phyloP scores from a whole-genome alignment of 257 asterid species.

The Primulina tabacum region DNA sequence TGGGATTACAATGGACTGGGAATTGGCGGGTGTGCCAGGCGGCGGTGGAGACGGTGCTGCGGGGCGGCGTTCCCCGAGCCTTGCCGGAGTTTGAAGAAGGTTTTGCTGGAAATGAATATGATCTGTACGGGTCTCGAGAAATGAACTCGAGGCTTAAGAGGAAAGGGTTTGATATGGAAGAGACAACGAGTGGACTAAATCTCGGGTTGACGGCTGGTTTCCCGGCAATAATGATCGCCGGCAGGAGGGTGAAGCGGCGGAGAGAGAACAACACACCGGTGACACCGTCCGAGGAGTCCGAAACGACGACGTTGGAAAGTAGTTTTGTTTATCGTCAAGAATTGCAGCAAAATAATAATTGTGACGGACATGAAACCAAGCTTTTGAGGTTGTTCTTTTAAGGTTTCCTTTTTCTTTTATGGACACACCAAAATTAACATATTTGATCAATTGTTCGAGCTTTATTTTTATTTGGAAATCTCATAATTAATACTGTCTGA shows the following conservation, averaged over 20 bases:
- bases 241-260: conserved; percentile 11
- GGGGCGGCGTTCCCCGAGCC: conserved; percentile 54
- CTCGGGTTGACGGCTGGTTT: conserved; percentile 22
- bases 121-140: conserved; percentile 30
- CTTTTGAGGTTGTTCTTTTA: conserved; percentile 54
- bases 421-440: too few species aligned
- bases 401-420: background rate
- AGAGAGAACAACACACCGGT: conserved; percentile 25
- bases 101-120: conserved; percentile 24
- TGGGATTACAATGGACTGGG: conserved; percentile 71
- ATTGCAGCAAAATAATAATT: conserved; percentile 14
- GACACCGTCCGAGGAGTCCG: conserved; percentile 64
- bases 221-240: conserved; percentile 21
- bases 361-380: conserved; percentile 29
- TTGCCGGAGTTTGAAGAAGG: conserved; percentile 30
- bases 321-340: conserved; percentile 33
- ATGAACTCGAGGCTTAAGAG: conserved; percentile 25
- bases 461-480: too few species aligned
- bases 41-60: conserved; percentile 80
- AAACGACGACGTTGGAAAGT: conserved; percentile 69
- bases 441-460: too few species aligned
- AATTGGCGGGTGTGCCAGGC: conserved; percentile 83
- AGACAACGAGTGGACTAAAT: conserved; percentile 25
- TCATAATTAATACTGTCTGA: too few species aligned
- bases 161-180: conserved; percentile 17